Evolutionary conservation across 257 asterid species (phyloP), one percentile per base, ranked within the genome.

Genomic region (Rhazya stricta): DNA sequence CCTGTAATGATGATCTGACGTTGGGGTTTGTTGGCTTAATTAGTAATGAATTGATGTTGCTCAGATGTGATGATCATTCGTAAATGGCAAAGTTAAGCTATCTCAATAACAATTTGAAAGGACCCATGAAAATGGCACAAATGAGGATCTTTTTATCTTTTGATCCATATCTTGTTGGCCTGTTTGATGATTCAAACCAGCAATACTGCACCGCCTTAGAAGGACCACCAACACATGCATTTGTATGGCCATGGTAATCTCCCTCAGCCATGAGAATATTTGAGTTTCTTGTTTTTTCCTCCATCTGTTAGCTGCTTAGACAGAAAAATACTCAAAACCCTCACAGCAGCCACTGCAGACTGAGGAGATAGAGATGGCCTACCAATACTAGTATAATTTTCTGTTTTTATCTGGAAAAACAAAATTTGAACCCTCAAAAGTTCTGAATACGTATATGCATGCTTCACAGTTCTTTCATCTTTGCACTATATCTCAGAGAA

Each of bases 241-340:
- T 72, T 69, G 70, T 60, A 77, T 72, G 78, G 66, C 75, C 53
- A 79, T 37, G 78, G 74, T 79, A 80, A 80, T 83, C 79, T 79
- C 21, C 29, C 67, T 9, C 69, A 41, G 29, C 63, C 80, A 70
- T 79, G 75, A 82, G 86, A 79, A 83, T 78, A 82, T 77, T 79
- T 77, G 57, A n/a, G 36, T 77, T 50, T 74, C 77, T 80, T 86
- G 85, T 88, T 81, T 78, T 79, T 83, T 80, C 76, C 83, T 72
- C 45, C 61, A 79, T 74, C 65, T 54, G 66, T 42, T 77, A 73
- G 54, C 75, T 71, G 58, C 61, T 43, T 75, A 29, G 75, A 84
- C 75, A 71, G 69, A 80, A 67, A 79, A 75, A 39, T 72, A 57
- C 82, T 80, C 69, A 71, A n/a, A 76, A 73, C 72, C 77, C 79